phyloP scores from a whole-genome alignment of 2,329 filamentous ascomycete species.

The Colletotrichum somersetense region DNA sequence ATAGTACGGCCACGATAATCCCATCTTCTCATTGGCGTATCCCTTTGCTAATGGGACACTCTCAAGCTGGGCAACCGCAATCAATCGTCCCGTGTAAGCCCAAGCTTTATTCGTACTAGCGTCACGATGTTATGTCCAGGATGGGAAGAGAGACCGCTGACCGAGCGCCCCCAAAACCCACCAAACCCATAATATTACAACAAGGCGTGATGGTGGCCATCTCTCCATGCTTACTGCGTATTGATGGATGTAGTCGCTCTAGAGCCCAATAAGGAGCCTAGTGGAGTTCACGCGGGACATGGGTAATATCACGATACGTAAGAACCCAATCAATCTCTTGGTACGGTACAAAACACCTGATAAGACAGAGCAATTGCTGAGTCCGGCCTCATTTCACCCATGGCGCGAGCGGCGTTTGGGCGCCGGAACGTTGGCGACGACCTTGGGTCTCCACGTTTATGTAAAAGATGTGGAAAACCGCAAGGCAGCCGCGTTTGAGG shows the following conservation, averaged over 20 bases:
- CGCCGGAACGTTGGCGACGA: too few relatives aligned
- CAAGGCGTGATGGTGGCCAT: constrained; percentile 8
- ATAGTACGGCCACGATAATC: not conserved
- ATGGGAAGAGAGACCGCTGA: not conserved
- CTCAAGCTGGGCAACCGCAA: constrained; percentile 11
- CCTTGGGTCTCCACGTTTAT: too few relatives aligned
- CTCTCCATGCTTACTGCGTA: not conserved
- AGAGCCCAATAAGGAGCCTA: too few relatives aligned
- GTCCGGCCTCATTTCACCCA: too few relatives aligned
- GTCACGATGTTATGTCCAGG: not conserved
- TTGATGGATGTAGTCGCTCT: too few relatives aligned
- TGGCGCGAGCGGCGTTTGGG: too few relatives aligned
- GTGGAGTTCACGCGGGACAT: too few relatives aligned
- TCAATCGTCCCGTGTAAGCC: not conserved
- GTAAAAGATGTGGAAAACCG: too few relatives aligned
- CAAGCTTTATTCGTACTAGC: not conserved
- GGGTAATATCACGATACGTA: too few relatives aligned
- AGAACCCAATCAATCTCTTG: too few relatives aligned
- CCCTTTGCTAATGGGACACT: not conserved
- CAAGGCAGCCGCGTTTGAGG: constrained; percentile 68
- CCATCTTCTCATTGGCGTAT: not conserved
- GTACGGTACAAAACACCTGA: too few relatives aligned
- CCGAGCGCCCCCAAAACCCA: not conserved
- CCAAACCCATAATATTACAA: not conserved
- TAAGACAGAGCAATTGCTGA: too few relatives aligned